A percentile compares a stretch with the other conserved stretches of the same genome.
Evolutionary conservation across 169 alveolate species (phyloP).

Genomic region (Plasmodium adleri): DNA sequence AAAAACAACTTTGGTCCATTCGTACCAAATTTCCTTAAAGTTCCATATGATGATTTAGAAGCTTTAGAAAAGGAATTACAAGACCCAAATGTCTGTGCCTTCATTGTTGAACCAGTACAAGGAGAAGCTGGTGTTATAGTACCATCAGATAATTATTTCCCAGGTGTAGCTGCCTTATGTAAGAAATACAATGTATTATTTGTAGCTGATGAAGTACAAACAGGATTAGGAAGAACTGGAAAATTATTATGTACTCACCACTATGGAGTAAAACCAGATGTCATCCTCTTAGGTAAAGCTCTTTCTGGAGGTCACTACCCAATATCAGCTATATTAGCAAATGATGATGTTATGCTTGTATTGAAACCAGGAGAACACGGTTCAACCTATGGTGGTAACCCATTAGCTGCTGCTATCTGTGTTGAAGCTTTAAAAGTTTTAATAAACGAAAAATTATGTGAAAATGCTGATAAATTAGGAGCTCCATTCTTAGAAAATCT

Average conservation of each 20-base stretch:
- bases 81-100: slow-evolving; percentile 90
- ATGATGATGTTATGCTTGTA: slow-evolving; percentile 90
- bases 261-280: slow-evolving; percentile 90
- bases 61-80: slow-evolving; percentile 79
- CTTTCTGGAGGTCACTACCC: slow-evolving; percentile 94
- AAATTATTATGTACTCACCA: slow-evolving; percentile 87
- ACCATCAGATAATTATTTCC: slow-evolving; percentile 91
- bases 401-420: slow-evolving; percentile 91
- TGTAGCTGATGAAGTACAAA: slow-evolving; percentile 93
- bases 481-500: slow-evolving; percentile 80
- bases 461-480: slow-evolving; percentile 88
- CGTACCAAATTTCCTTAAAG: slow-evolving; percentile 78
- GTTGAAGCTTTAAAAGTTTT: slow-evolving; percentile 90
- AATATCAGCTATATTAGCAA: slow-evolving; percentile 91
- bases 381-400: slow-evolving; percentile 92
- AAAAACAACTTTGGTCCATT: slow-evolving; percentile 90
- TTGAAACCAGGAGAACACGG: slow-evolving; percentile 96
- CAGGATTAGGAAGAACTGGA: slow-evolving; percentile 95
- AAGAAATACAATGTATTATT: slow-evolving; percentile 82
- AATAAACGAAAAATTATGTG: slow-evolving; percentile 89
- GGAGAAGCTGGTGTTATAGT: slow-evolving; percentile 96
- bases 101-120: slow-evolving; percentile 94
- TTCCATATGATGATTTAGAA: slow-evolving; percentile 81
- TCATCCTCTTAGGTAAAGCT: slow-evolving; percentile 93
- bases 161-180: slow-evolving; percentile 88